Conservation (phyloP, 176 grass and related monocot genomes). For the Musa troglodytarum region DNA sequence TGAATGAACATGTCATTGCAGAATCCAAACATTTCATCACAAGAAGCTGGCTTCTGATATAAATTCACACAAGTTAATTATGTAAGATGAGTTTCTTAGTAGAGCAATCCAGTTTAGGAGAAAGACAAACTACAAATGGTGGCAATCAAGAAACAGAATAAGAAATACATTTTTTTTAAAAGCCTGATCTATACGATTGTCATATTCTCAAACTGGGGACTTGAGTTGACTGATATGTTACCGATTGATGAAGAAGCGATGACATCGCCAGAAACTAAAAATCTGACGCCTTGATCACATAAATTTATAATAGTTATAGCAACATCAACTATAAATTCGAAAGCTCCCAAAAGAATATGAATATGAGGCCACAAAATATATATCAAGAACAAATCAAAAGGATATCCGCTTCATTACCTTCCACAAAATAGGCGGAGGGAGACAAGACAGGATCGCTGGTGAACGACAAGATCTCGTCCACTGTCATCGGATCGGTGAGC, state of each 20-base stretch:
- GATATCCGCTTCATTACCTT: slow-evolving; percentile 33
- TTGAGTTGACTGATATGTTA: background rate
- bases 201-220: background rate
- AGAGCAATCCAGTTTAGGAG: too few species aligned
- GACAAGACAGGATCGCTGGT: slow-evolving; percentile 52
- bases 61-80: background rate
- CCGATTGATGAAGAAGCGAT: background rate
- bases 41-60: background rate
- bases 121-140: background rate
- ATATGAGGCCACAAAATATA: background rate
- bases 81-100: too few species aligned
- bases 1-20: background rate
- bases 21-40: background rate
- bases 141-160: background rate
- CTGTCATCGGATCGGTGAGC: slow-evolving; percentile 31
- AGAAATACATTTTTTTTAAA: background rate
- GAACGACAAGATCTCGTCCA: slow-evolving; percentile 58
- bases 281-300: background rate
- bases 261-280: background rate
- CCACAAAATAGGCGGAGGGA: slow-evolving; percentile 47
- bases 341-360: too few species aligned
- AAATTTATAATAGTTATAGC: too few species aligned
- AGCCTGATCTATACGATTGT: background rate
- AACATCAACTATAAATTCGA: too few species aligned
- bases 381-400: background rate